These are phyloP conservation scores for Pistacia vera DNA, from an alignment of 345 rosid species.

Conservation along the genomic window DNA sequence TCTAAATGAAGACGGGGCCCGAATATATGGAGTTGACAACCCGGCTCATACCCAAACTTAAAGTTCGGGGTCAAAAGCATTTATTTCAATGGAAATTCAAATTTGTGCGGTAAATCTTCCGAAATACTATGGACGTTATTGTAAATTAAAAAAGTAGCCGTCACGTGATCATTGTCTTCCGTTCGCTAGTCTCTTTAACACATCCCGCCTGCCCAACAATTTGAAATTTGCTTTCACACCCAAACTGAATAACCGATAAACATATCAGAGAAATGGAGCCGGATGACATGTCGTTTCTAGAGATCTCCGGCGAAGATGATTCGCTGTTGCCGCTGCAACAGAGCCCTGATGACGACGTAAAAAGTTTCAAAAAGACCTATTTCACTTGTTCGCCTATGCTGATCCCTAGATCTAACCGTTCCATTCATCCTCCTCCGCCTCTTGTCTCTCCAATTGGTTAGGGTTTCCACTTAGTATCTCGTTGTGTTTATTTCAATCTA, in stretches of 20 bases:
- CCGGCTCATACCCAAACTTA: background rate
- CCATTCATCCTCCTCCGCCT: slow-evolving; percentile 24
- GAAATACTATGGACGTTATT: background rate
- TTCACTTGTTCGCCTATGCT: slow-evolving; percentile 76
- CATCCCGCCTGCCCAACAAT: slow-evolving; percentile 35
- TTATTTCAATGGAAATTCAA: background rate
- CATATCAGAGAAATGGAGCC: slow-evolving; percentile 49
- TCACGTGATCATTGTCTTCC: slow-evolving; percentile 16
- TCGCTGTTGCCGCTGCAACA: slow-evolving; percentile 48
- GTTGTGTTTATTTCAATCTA: background rate
- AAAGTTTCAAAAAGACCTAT: slow-evolving; percentile 25
- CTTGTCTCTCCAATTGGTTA: slow-evolving; percentile 39
- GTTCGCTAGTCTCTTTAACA: no score
- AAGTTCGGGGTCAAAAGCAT: background rate
- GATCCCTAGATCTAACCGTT: slow-evolving; percentile 42
- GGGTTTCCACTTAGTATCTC: slow-evolving; percentile 14
- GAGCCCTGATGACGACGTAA: slow-evolving; percentile 29
- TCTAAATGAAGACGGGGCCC: no score
- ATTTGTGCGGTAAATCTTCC: background rate
- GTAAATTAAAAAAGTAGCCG: slow-evolving; percentile 2
- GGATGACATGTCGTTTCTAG: slow-evolving; percentile 54
- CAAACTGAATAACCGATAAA: background rate
- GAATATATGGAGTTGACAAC: no score
- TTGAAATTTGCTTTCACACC: slow-evolving; percentile 17
- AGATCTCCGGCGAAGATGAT: slow-evolving; percentile 71